Conservation (phyloP, 441 rosid species). For the Monsonia emarginata region DNA sequence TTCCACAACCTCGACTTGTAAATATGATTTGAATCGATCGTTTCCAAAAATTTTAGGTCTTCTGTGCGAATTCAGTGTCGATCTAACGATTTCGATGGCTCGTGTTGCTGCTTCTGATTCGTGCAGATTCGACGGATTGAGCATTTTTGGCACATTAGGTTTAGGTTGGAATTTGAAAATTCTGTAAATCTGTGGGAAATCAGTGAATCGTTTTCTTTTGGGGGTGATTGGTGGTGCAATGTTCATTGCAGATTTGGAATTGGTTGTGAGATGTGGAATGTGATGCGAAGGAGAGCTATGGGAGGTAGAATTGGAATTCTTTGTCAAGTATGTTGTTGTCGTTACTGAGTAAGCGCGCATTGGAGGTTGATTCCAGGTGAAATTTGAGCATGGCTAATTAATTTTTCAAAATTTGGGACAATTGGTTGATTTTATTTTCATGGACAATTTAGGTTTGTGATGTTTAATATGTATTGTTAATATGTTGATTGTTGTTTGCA, state of each 20-base stretch:
- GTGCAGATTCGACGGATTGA: neutral
- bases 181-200: neutral
- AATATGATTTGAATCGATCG: neutral
- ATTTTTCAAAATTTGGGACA: neutral
- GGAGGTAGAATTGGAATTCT: slow-evolving; percentile 39
- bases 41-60: neutral
- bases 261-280: slow-evolving; percentile 14
- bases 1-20: neutral
- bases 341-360: slow-evolving; percentile 82
- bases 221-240: neutral
- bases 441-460: neutral
- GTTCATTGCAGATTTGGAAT: neutral
- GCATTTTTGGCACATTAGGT: neutral
- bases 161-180: neutral
- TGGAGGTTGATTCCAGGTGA: slow-evolving; percentile 92
- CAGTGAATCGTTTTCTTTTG: no score
- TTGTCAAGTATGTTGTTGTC: slow-evolving; percentile 83
- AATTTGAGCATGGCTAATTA: neutral
- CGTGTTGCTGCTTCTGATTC: neutral
- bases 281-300: slow-evolving; percentile 41
- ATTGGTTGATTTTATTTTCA: neutral
- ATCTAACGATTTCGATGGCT: neutral
- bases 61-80: neutral
- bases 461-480: neutral
- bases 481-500: neutral